Conservation (phyloP, 129 eudicot species). For the Kitagawia praeruptora region DNA sequence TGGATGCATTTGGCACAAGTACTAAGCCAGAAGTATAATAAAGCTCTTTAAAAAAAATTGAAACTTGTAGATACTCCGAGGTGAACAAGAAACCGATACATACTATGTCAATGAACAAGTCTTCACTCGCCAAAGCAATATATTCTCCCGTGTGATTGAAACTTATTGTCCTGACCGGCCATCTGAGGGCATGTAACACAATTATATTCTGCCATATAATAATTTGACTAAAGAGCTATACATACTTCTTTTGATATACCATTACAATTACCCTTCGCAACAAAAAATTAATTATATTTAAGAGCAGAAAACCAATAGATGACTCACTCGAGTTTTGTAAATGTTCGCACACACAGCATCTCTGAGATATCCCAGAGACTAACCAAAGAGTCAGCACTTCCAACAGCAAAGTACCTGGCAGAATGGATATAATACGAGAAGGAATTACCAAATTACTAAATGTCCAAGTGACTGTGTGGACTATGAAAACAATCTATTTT, state of each 20-base stretch:
- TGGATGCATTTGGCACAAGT: neutral
- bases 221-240: neutral
- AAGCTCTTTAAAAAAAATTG: neutral
- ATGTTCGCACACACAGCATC: conserved; percentile 91
- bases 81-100: conserved; percentile 11
- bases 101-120: conserved; percentile 92
- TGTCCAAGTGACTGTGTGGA: neutral
- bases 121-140: conserved; percentile 98
- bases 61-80: neutral
- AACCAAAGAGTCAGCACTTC: conserved; percentile 98
- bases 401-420: conserved; percentile 95
- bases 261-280: neutral
- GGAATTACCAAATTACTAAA: neutral
- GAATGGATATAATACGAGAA: neutral
- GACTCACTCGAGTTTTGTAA: conserved; percentile 92
- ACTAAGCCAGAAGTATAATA: neutral
- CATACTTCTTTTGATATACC: neutral
- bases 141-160: conserved; percentile 93
- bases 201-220: neutral
- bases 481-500: neutral
- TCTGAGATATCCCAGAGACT: conserved; percentile 97
- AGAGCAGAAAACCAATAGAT: neutral
- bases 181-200: conserved; percentile 35
- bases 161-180: conserved; percentile 99
- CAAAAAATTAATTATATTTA: neutral